Evolutionary conservation across 2,329 filamentous ascomycete genomes (phyloP).

Genomic region (Cryphonectria radicalis): DNA sequence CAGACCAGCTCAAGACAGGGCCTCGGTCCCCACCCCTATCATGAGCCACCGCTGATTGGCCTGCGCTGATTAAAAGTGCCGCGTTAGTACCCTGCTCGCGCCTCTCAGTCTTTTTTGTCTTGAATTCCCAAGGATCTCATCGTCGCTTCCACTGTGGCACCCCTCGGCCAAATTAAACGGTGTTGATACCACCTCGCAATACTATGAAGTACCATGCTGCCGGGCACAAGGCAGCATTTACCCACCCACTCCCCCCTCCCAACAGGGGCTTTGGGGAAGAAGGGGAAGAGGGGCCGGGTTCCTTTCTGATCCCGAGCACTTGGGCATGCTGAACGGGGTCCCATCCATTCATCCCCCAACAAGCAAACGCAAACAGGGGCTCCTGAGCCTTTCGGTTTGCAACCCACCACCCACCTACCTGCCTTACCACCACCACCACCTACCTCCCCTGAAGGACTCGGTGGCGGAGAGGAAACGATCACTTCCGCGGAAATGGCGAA

Average conservation of each 20-base stretch:
- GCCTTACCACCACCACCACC: too few species aligned
- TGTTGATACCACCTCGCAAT: constrained; percentile 6
- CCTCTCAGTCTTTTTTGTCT: not conserved
- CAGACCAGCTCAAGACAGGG: not conserved
- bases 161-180: constrained; percentile 8
- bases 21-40: not conserved
- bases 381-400: too few species aligned
- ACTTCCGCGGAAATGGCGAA: not conserved
- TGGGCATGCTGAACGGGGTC: not conserved
- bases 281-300: too few species aligned
- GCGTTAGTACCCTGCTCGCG: too few species aligned
- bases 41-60: not conserved
- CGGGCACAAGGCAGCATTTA: not conserved
- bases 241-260: not conserved
- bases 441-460: not conserved
- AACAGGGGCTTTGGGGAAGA: not conserved
- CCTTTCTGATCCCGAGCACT: not conserved
- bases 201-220: not conserved
- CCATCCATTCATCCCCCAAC: not conserved
- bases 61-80: not conserved
- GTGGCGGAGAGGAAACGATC: not conserved
- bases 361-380: too few species aligned
- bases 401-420: too few species aligned
- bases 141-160: not conserved
- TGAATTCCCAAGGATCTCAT: not conserved